Conservation (phyloP, 1,139 yeast species). For the Hyphopichia wangnamkhiaoensis region DNA sequence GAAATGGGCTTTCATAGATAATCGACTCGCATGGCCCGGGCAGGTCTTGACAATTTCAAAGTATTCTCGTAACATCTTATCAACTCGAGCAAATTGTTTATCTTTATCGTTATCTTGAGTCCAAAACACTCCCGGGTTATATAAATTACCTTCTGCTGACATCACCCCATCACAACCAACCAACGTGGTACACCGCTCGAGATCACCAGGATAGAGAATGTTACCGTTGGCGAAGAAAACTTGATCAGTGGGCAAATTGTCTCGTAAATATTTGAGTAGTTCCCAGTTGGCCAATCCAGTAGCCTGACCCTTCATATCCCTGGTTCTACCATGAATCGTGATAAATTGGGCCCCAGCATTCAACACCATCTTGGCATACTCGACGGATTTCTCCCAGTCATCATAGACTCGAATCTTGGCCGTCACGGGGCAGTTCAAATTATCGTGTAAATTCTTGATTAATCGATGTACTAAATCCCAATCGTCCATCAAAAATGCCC, state of each 20-base stretch:
- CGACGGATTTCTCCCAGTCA: constrained; percentile 78
- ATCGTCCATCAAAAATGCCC: constrained; percentile 95
- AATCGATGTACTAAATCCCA: constrained; percentile 81
- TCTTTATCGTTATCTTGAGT: constrained; percentile 53
- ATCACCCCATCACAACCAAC: constrained; percentile 87
- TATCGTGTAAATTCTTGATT: constrained; percentile 70
- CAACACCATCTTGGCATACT: constrained; percentile 88
- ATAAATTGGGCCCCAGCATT: constrained; percentile 94
- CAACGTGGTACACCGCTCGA: constrained; percentile 61
- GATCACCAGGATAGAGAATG: constrained; percentile 79
- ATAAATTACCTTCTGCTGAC: constrained; percentile 96
- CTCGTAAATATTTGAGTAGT: constrained; percentile 69
- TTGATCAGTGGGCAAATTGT: constrained; percentile 76
- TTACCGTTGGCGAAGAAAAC: constrained; percentile 95
- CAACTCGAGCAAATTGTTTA: constrained; percentile 82
- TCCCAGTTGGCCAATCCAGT: constrained; percentile 97
- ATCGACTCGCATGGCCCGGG: constrained; percentile 74
- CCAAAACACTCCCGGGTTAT: constrained; percentile 92
- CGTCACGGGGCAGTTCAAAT: constrained; percentile 84
- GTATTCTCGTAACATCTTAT: constrained; percentile 78
- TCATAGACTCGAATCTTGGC: constrained; percentile 93
- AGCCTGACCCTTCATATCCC: constrained; percentile 96
- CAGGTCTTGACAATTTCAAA: constrained; percentile 72
- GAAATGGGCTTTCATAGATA: constrained; percentile 90
- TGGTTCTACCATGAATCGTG: constrained; percentile 92